Base-by-base conservation (phyloP, 1,284 basidiomycete species). In the Meira nashicola region DNA sequence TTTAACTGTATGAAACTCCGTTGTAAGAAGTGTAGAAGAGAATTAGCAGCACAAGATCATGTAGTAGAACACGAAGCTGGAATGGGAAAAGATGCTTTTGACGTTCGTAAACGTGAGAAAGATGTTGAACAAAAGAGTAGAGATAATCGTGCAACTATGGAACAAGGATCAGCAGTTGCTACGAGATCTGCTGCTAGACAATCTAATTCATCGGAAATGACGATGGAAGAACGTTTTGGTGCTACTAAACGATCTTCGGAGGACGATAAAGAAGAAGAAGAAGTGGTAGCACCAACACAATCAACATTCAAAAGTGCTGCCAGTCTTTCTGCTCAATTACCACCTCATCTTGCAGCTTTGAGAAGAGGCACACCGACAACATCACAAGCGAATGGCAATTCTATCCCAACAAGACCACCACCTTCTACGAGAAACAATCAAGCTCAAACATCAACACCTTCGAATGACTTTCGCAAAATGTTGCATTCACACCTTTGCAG, bases 401-500 rank as follows among this genome's bases (percentile, higher is more conserved):
- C 28, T 8, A 33, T 33, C 28, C 28, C 28, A 33, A 4, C 28
- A 33, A 33, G 28, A 33, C 28, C 28, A 8, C 28, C 28, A 33
- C 28, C 28, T 33, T 33, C 28, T 8, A 8, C 28, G n/a, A 11
- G 44, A 21, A 8, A 12, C 7, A 23, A 4, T 23, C 14, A 23
- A 17, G 7, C n/a, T 15, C 19, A 33, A 37, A 6, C 28, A 15
- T 15, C 9, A 19, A 40, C 51, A 1, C 25, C 38, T 7, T 37
- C 51, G 1, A 53, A 53, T 14, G 51, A 53, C 5, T n/a, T 15
- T 19, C 50, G 40, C 15, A 33, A 39, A 12, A 64, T 76, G 57
- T 60, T 77, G 1, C 71, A 67, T 44, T 67, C 70, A 7, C 80
- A 86, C 2, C 86, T 87, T 71, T 97, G 92, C 79, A 93, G 91